Evolutionary conservation across 2,329 filamentous ascomycete species (phyloP), one percentile per base, ranked within the genome.

Genomic region (Claviceps arundinis): DNA sequence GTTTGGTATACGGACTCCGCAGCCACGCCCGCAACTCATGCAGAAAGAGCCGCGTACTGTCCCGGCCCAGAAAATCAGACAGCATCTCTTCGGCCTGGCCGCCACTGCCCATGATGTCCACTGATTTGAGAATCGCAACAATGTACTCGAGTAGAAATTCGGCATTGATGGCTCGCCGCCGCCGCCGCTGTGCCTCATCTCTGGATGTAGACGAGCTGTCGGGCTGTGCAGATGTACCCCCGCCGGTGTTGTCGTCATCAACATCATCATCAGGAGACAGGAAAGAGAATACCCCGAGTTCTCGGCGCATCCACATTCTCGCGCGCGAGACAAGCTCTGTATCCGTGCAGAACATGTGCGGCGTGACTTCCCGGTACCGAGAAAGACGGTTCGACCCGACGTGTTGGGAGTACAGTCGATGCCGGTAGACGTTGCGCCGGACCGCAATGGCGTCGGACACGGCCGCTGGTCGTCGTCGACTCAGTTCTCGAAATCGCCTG

Each of bases 81-180:
- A 96, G 65, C 68, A 95, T 76, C 43, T 87, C 81, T 63, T 93
- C 87, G 0, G 89, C 88, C 59, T 87, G 81, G 0, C 89, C 89
- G 41, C 77, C 77, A 56, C 85, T 87, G 4, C 81, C 86, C 66
- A 89, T 89, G 4, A 90, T 75, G 61, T 95, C 89, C 16, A 93
- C 80, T 0, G 82, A 87, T 64, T 87, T 90, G 54, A 96, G 69
- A 22, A 96, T 85, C 9, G 85, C 85, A 42, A 96, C 69, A 50
- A 95, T 80, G 64, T 94, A 95, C 61, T 94, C 87, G 9, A 96
- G 75, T 11, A 96, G 67, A 56, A 90, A 95, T 61, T 95, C 89
- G 7, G 85, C 80, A 60, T 90, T 91, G 41, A 50, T 49, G 11
- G 45, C 53, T 8, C 53, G 53, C n/a, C 30, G 30, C 7, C 30